A percentile compares a stretch with the other conserved stretches of the same genome.
phyloP scores from a whole-genome alignment of 1,139 yeast species.

The Yamadazyma diddensiae region DNA sequence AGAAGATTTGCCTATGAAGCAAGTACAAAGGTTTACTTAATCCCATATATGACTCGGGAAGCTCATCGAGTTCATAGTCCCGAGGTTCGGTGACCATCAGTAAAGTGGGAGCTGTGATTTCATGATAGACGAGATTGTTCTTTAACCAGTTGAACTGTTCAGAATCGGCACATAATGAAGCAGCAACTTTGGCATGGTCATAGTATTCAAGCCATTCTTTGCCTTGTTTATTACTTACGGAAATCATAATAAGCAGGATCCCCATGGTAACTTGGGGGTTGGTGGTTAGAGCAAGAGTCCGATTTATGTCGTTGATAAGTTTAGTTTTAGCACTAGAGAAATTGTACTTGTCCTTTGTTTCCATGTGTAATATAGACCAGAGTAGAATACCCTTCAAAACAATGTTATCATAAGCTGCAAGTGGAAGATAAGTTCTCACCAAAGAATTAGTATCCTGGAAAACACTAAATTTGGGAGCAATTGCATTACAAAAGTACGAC shows the following conservation, averaged over 20 bases:
- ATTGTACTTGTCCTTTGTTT: slow-evolving; percentile 4
- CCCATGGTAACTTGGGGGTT: too few species aligned
- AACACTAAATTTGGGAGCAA: slow-evolving; percentile 10
- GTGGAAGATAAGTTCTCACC: slow-evolving; percentile 10
- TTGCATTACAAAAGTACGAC: slow-evolving; percentile 7
- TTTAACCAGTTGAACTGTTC: slow-evolving; percentile 7
- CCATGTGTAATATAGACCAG: slow-evolving; percentile 10
- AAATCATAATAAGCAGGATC: too few species aligned
- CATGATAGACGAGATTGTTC: slow-evolving; percentile 9
- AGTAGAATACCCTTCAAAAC: slow-evolving; percentile 7
- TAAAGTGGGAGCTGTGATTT: slow-evolving; percentile 9
- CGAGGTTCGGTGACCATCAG: too few species aligned
- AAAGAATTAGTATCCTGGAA: slow-evolving; percentile 7
- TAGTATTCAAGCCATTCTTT: too few species aligned
- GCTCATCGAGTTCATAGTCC: slow-evolving; percentile 5
- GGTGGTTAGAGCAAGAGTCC: too few species aligned
- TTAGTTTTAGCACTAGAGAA: slow-evolving; percentile 5
- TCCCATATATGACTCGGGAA: slow-evolving; percentile 12
- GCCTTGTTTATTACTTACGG: too few species aligned
- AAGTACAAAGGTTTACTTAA: slow-evolving; percentile 8
- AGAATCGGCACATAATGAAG: too few species aligned
- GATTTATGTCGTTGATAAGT: too few species aligned
- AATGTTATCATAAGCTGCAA: slow-evolving; percentile 8
- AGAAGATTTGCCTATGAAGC: slow-evolving; percentile 6
- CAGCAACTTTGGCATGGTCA: too few species aligned